Evolutionary conservation across 768 basidiomycete species (phyloP), one percentile per base, ranked within the genome.

Genomic region (Lactarius deliciosus): DNA sequence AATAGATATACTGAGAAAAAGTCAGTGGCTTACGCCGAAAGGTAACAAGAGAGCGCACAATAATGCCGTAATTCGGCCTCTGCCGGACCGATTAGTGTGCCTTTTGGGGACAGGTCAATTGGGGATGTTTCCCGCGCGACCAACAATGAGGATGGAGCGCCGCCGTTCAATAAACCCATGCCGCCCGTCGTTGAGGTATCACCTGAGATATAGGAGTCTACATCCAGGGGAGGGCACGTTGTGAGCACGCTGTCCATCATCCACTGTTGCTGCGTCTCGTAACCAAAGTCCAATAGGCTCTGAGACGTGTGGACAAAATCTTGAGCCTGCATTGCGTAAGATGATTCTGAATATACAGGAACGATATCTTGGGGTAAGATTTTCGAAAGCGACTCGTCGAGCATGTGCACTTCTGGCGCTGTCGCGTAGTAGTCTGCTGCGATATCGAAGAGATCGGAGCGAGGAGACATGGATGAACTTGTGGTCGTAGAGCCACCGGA

Each of bases 1-100:
- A 85, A 85, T 47, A 83, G 76, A 71, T 81, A 81, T 63, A 80
- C 81, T 83, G 63, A 57, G 62, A 57, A 47, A 50, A 32, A 43
- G 56, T 45, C 55, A 54, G 45, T 41, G 61, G 34, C 58, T 57
- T 56, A 64, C 58, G 57, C 64, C 54, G n/a, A 57, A 61, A 54
- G 59, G 66, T 64, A 67, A 70, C 59, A 22, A 77, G 81, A 73
- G 76, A 68, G 64, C 66, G 56, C 25, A 86, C 86, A 75, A 71
- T 84, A 84, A 57, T 81, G 79, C 63, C 80, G 79, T 69, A 82
- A 77, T 34, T 71, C 70, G n/a, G 68, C 60, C 40, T 71, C 68
- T 40, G 62, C 55, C 55, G 70, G 68, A 7, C 64, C 70, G 47
- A 34, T 30, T 20, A 61, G 30, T n/a, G 61, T 30, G 28, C 28